A percentile compares a stretch with the other conserved stretches of the same genome.
These are phyloP conservation scores for Boechera retrofracta DNA, from an alignment of 345 rosid genomes.

Conservation along the genomic window DNA sequence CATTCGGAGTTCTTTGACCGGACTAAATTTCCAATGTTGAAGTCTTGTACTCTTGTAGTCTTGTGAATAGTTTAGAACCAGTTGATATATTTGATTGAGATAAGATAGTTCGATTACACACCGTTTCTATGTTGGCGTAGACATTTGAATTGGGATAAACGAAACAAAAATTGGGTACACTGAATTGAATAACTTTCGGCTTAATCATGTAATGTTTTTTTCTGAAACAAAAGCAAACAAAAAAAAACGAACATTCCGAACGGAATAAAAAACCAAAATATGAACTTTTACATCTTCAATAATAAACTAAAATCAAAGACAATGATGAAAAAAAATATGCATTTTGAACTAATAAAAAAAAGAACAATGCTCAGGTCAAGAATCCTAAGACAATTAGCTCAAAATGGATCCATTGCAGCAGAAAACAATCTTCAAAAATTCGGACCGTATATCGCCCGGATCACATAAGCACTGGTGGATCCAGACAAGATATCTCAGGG, in stretches of 20 bases:
- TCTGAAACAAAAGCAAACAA: background rate
- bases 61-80: background rate
- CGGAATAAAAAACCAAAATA: background rate
- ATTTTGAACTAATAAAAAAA: background rate
- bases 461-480: background rate
- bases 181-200: background rate
- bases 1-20: background rate
- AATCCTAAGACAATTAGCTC: background rate
- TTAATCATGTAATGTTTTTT: background rate
- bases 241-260: background rate
- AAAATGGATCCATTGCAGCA: background rate
- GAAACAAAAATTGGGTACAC: background rate
- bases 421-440: background rate
- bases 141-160: background rate
- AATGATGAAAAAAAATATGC: background rate
- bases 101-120: background rate
- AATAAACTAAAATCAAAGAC: background rate
- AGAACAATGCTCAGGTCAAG: background rate
- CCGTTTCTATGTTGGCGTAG: background rate
- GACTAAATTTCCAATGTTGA: background rate
- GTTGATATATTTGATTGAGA: background rate
- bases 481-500: constrained; percentile 15
- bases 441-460: background rate
- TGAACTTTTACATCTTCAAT: background rate
- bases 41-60: background rate